Conservation (phyloP, 257 asterid species). For the Cynanchum wilfordii region DNA sequence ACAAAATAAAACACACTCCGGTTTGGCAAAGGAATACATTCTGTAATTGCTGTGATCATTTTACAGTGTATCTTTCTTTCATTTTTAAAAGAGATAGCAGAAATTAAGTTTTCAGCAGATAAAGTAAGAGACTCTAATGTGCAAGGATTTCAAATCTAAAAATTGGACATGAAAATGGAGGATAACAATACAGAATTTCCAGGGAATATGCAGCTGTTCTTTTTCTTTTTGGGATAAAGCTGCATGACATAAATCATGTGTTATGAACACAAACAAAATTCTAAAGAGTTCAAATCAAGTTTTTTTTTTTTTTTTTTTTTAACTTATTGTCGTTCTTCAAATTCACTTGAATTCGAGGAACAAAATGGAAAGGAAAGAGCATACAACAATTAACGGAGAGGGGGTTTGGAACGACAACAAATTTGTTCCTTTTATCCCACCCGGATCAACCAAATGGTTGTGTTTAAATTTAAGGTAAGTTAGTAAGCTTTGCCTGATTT, state of each 20-base stretch:
- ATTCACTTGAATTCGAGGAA: constrained; percentile 23
- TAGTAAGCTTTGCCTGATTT: constrained; percentile 37
- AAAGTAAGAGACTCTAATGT: neutral
- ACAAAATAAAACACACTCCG: no score
- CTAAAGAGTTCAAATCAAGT: constrained; percentile 6
- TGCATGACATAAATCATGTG: constrained; percentile 3
- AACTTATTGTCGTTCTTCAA: neutral
- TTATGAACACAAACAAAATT: neutral
- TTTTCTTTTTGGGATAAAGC: neutral
- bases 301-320: no score
- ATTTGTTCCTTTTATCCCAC: constrained; percentile 21
- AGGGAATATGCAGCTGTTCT: neutral
- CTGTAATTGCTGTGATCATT: neutral
- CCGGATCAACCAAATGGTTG: constrained; percentile 21
- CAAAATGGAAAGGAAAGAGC: neutral
- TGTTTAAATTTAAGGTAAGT: constrained; percentile 25
- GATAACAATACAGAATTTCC: neutral
- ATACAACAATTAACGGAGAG: constrained; percentile 11
- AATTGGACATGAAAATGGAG: neutral
- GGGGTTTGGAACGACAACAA: constrained; percentile 11
- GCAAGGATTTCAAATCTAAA: neutral
- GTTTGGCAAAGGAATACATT: no score
- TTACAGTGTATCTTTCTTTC: neutral
- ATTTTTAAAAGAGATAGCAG: neutral
- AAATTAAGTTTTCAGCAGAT: neutral